Base-by-base conservation (phyloP, 805 yeast genomes). In the Candida multigemmis region DNA sequence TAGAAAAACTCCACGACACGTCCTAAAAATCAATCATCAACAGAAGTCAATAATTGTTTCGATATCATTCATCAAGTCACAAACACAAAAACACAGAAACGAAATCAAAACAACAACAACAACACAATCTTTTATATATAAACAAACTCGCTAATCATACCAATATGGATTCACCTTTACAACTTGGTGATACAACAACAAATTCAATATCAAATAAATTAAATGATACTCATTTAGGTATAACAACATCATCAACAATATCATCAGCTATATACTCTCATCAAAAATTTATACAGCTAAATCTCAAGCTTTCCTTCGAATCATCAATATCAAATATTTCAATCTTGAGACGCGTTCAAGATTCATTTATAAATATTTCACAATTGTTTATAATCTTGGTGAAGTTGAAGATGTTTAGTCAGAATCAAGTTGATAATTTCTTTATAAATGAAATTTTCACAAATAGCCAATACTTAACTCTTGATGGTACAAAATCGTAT, bases 81-180 rank as follows among this genome's bases (percentile, higher is more conserved):
- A n/a, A n/a, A n/a, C n/a, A n/a, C n/a, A n/a, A n/a, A n/a, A n/a
- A n/a, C n/a, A n/a, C n/a, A n/a, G n/a, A n/a, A n/a, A n/a, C n/a
- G n/a, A n/a, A n/a, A n/a, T n/a, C n/a, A n/a, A n/a, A n/a, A n/a
- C n/a, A n/a, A n/a, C n/a, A n/a, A n/a, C n/a, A n/a, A n/a, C n/a
- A n/a, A n/a, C n/a, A n/a, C n/a, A n/a, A n/a, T n/a, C n/a, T n/a
- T n/a, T n/a, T n/a, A n/a, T n/a, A n/a, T n/a, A n/a, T n/a, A n/a
- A n/a, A n/a, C n/a, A n/a, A n/a, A n/a, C n/a, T n/a, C n/a, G n/a
- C n/a, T n/a, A n/a, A n/a, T n/a, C n/a, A n/a, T n/a, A n/a, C n/a
- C n/a, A n/a, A 14, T 16, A 61, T 61, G 67, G 68, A 61, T 24
- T 59, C 66, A 7, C 68, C 68, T 11, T 41, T 58, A 26, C 40